Base-by-base conservation (phyloP, 2,329 filamentous ascomycete genomes). In the Stylonectria norvegica region DNA sequence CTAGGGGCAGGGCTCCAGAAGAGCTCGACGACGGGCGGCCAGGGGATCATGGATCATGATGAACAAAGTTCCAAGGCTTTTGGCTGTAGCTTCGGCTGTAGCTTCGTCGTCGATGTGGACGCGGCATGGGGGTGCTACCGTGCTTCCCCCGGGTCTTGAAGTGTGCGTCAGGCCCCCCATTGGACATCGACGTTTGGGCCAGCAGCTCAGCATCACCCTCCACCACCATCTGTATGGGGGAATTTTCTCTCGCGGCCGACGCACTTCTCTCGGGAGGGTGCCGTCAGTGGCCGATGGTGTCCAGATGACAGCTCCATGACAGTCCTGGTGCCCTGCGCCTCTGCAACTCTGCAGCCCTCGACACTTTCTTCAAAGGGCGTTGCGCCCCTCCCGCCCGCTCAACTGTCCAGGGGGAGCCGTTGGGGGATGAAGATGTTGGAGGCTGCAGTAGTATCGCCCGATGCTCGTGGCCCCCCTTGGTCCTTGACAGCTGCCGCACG, bases 211-310 rank as follows among this genome's bases (percentile, higher is more conserved):
- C 33, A 16, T 8, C 23, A 31, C 34, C 36, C 43, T 42, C 43
- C 43, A 43, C 34, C 36, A 46, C 18, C 18, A 19, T 19, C 40
- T 46, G 18, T 28, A 46, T 42, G 20, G 18, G 40, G 43, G 34
- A 46, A 37, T 34, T 11, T 32, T 34, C 34, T 34, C 29, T 25
- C 28, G 28, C 33, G 23, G 33, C 25, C 33, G 19, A 33, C 36
- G 15, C 36, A 27, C 19, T 27, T 36, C 39, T 15, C 38, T 39
- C 14, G 31, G 28, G 15, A 29, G 11, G 16, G 23, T 31, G 20
- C 30, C 30, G 36, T 11, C n/a, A n/a, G n/a, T n/a, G n/a, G n/a
- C n/a, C n/a, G 18, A 34, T 29, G 18, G 29, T 4, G 28, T 28
- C 22, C 30, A 42, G 25, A 15, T 10, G 35, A 32, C 16, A 27